Evolutionary conservation across 2,329 filamentous ascomycete species (phyloP).

Genomic region (Sclerotinia minor): DNA sequence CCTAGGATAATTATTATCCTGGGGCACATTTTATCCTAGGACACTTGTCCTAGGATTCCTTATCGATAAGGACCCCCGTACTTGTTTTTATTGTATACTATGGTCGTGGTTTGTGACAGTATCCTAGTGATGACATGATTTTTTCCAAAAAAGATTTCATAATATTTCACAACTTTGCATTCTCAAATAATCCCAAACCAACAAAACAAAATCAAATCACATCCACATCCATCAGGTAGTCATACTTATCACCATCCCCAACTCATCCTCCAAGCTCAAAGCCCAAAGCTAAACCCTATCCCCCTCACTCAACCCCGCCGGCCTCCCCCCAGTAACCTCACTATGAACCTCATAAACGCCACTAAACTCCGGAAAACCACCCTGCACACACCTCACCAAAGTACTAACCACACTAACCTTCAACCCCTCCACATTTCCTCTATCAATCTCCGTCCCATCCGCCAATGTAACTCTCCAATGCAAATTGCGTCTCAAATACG

Average conservation of each 20-base stretch:
- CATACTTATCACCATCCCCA: too few species aligned
- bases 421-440: constrained; percentile 36
- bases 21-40: too few species aligned
- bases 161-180: background rate
- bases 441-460: constrained; percentile 33
- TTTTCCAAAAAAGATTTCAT: too few species aligned
- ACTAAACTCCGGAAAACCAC: constrained; percentile 32
- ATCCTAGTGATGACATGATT: too few species aligned
- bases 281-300: constrained; percentile 23
- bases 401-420: constrained; percentile 38
- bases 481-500: constrained; percentile 39
- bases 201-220: background rate
- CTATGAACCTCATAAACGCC: constrained; percentile 39
- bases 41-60: too few species aligned
- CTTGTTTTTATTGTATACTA: too few species aligned
- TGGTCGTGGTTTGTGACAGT: too few species aligned
- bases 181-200: background rate
- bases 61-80: too few species aligned
- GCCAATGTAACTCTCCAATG: constrained; percentile 39
- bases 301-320: constrained; percentile 27
- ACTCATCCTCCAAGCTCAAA: background rate
- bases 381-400: constrained; percentile 33
- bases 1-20: too few species aligned
- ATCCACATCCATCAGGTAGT: background rate
- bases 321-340: constrained; percentile 37